phyloP scores from a whole-genome alignment of 116 monocot genomes.

The Iris pallida region DNA sequence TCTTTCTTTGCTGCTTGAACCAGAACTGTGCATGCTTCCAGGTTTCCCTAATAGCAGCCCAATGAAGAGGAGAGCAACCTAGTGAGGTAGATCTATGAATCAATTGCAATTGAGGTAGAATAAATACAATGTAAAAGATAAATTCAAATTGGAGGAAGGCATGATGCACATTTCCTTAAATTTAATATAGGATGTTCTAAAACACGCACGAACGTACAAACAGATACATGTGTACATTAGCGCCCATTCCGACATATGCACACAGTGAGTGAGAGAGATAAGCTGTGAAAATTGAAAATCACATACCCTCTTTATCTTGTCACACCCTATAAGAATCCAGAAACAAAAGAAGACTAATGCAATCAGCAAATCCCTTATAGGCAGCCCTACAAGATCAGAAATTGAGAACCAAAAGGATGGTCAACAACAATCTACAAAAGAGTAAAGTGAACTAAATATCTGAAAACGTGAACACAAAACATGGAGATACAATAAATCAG shows the following conservation, averaged over 20 bases:
- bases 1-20: slow-evolving; percentile 92
- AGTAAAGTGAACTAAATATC: no score
- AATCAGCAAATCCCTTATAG: slow-evolving; percentile 85
- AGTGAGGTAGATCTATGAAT: slow-evolving; percentile 3
- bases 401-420: neutral
- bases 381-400: slow-evolving; percentile 64
- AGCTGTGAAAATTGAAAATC: neutral
- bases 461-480: no score
- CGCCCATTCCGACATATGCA: no score
- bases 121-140: no score
- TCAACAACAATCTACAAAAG: neutral
- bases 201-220: no score
- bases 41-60: slow-evolving; percentile 89
- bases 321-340: slow-evolving; percentile 82
- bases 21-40: slow-evolving; percentile 85
- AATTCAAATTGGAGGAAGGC: no score
- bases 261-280: no score
- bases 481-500: no score
- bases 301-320: slow-evolving; percentile 85
- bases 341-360: slow-evolving; percentile 85
- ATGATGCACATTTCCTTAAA: no score
- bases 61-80: slow-evolving; percentile 98
- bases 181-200: no score
- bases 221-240: no score
- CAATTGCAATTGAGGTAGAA: neutral